Conservation (phyloP, 305 asterid genomes). For the Nicotiana rustica region DNA sequence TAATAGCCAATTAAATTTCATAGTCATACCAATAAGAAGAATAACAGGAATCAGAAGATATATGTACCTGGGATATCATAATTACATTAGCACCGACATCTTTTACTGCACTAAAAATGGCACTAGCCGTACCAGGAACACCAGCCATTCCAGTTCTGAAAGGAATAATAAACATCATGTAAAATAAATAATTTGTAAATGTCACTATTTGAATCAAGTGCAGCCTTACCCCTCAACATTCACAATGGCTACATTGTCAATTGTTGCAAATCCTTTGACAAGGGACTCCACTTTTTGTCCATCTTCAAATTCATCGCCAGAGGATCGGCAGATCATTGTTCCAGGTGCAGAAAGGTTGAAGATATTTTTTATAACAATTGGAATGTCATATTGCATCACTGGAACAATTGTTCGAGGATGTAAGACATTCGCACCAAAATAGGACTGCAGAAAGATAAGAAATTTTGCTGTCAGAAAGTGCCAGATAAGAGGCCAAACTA, state of each 20-base stretch:
- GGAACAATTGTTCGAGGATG: constrained; percentile 99
- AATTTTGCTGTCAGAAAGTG: constrained; percentile 35
- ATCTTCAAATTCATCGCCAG: constrained; percentile 58
- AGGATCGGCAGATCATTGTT: constrained; percentile 77
- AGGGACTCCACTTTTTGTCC: constrained; percentile 61
- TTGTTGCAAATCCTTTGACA: constrained; percentile 98
- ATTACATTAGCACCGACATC: constrained; percentile 98
- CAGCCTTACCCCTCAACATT: constrained; percentile 92
- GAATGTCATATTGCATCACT: constrained; percentile 94
- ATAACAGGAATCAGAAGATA: constrained; percentile 23
- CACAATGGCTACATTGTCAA: constrained; percentile 95
- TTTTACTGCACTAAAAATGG: constrained; percentile 90
- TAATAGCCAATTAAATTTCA: constrained; percentile 29
- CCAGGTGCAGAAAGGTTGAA: constrained; percentile 96
- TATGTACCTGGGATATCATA: constrained; percentile 93
- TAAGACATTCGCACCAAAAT: constrained; percentile 97
- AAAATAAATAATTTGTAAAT: constrained; percentile 17
- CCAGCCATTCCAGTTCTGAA: constrained; percentile 99
- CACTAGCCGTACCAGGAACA: constrained; percentile 96
- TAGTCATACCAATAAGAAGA: background rate
- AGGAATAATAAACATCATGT: constrained; percentile 38
- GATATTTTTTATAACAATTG: constrained; percentile 93
- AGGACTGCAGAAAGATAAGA: constrained; percentile 67
- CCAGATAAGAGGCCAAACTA: constrained; percentile 27
- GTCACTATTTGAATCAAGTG: constrained; percentile 8